Evolutionary conservation across 179 eudicot species (phyloP).

Genomic region (Camellia oleifera): DNA sequence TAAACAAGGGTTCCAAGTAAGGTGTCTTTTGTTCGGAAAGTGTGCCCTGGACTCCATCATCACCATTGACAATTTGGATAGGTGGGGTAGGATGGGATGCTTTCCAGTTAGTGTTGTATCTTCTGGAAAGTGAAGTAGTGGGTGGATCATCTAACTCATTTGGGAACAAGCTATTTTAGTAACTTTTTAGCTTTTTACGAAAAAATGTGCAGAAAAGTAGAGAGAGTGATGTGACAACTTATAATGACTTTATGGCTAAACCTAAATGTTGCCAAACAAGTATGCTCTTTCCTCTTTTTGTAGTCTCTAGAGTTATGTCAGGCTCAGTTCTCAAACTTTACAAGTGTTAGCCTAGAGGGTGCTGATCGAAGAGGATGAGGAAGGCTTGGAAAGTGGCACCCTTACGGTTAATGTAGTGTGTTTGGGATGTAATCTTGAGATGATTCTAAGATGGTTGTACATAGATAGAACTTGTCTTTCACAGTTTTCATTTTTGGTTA

Average conservation of each 20-base stretch:
- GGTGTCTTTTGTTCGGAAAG: neutral
- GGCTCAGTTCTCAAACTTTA: neutral
- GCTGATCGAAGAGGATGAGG: neutral
- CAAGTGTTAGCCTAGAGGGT: neutral
- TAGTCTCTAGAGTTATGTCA: neutral
- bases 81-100: neutral
- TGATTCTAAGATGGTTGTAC: neutral
- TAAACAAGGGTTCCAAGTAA: neutral
- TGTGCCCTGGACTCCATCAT: neutral
- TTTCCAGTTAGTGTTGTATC: neutral
- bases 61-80: neutral
- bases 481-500: neutral
- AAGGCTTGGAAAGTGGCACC: neutral
- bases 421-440: neutral
- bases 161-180: no score
- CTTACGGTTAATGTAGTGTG: neutral
- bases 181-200: no score
- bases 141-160: neutral
- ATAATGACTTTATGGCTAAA: no score
- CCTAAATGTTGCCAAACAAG: neutral
- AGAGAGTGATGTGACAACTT: no score
- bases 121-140: neutral
- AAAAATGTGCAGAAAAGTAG: no score
- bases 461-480: no score
- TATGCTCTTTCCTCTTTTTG: neutral